Conservation (phyloP, 192 early-diverging fungal species). For the Chytriomyces confervae region DNA sequence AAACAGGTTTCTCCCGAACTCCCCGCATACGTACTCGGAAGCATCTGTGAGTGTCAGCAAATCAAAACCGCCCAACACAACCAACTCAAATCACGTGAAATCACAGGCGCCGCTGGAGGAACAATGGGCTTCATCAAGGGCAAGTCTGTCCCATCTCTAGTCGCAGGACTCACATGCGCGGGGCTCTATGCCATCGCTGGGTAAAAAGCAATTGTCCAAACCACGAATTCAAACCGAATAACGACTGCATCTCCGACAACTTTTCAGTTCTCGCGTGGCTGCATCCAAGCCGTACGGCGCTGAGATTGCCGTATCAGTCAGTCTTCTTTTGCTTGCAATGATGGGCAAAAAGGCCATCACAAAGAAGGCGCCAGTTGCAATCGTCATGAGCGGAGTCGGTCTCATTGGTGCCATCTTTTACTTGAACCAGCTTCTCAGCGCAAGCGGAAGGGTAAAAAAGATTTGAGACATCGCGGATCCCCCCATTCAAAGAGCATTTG, state of each 20-base stretch:
- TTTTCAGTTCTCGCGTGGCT: no score
- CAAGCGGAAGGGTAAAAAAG: neutral
- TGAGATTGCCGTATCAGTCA: slow-evolving; percentile 53
- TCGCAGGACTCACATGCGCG: slow-evolving; percentile 56
- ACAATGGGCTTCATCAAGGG: slow-evolving; percentile 48
- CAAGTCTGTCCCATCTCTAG: slow-evolving; percentile 49
- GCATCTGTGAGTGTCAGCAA: slow-evolving; percentile 5
- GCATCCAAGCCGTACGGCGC: slow-evolving; percentile 42
- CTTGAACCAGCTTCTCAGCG: neutral
- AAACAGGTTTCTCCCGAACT: slow-evolving; percentile 1
- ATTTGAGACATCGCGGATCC: neutral
- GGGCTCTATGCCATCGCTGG: slow-evolving; percentile 50
- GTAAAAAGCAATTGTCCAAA: slow-evolving; percentile 10
- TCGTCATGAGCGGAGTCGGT: slow-evolving; percentile 35
- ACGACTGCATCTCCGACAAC: no score
- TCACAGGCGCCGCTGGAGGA: slow-evolving; percentile 54
- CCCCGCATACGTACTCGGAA: slow-evolving; percentile 25
- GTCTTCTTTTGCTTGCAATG: slow-evolving; percentile 45
- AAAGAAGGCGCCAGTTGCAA: slow-evolving; percentile 45
- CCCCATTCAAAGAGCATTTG: no score
- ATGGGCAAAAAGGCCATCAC: slow-evolving; percentile 51
- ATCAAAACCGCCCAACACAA: neutral
- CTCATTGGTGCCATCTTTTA: slow-evolving; percentile 18
- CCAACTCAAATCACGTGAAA: neutral
- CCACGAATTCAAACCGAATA: no score